Base-by-base conservation (phyloP, 495 filamentous ascomycete genomes). In the Penicillium nucicola region DNA sequence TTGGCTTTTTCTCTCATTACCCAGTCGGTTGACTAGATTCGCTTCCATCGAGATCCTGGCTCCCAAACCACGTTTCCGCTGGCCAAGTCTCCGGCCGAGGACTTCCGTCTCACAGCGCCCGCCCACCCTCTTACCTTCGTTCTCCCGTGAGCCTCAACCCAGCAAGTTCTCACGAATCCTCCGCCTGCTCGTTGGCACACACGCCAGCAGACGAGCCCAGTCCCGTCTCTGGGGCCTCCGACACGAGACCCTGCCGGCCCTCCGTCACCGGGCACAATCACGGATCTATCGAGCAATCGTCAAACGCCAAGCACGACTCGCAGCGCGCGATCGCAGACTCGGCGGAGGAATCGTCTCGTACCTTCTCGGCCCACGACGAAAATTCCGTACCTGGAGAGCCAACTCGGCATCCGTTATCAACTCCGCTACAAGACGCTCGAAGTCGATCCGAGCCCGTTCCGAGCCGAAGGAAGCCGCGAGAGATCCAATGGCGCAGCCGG, bases 271-370 rank as follows among this genome's bases (percentile, higher is more conserved):
- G 22, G 71, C 87, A 4, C 89, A 93, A 60, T 83, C 86, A 43
- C 78, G 84, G 45, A 79, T 95, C 45, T 92, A 91, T 66, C 73
- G 76, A 13, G 88, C 85, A 57, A 77, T 95, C 37, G 65, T 92
- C 58, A 72, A 77, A 50, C 74, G 81, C 14, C 84, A 89, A 66
- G 75, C 71, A 33, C 77, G 71, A 53, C 72, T 76, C 36, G 70
- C 69, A 6, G 56, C 53, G 45, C 72, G 61, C 43, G 51, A 58
- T 48, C 58, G 60, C 40, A 56, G 57, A 48, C 19, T 54, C 25
- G 64, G 65, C 8, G 45, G 55, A 19, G 71, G 77, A 22, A 64
- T 86, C 49, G 57, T 85, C 54, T 75, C 77, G 42, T 67, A 72
- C 31, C 62, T 85, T 32, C 53, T 74, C 23, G 71, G 74, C 30